Conservation (phyloP, 768 basidiomycete species). For the Boletus reticuloceps region DNA sequence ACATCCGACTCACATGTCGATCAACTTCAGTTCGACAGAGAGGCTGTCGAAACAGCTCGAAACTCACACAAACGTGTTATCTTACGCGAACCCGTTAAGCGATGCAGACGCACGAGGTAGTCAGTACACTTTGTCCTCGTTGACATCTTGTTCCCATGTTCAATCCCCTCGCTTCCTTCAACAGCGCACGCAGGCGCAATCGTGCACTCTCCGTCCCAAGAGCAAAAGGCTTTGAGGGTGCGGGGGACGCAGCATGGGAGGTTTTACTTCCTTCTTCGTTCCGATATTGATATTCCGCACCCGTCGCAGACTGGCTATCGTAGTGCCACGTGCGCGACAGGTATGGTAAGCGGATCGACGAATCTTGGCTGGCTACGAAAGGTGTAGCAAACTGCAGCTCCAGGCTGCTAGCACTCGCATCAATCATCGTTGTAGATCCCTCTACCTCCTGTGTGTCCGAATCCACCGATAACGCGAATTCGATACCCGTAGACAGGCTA, state of each 20-base stretch:
- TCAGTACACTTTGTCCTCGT: too few species aligned
- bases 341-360: neutral
- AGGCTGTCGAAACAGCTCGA: neutral
- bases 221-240: conserved; percentile 1
- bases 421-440: neutral
- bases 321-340: conserved; percentile 22
- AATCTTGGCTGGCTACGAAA: neutral
- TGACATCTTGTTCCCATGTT: neutral
- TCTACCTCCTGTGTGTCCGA: neutral
- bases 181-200: conserved; percentile 13
- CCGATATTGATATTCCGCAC: neutral
- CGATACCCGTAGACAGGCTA: conserved; percentile 7
- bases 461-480: neutral
- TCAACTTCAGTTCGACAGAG: too few species aligned
- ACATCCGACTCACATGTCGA: too few species aligned
- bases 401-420: conserved; percentile 16
- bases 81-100: neutral
- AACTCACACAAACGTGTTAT: neutral
- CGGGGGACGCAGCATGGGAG: neutral
- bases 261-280: neutral
- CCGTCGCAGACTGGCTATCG: neutral
- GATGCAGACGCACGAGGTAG: neutral
- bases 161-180: conserved; percentile 13
- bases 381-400: conserved; percentile 19
- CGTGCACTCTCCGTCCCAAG: conserved; percentile 8